phyloP scores from a whole-genome alignment of 495 filamentous ascomycete species.

The Penicillium mononematosum region DNA sequence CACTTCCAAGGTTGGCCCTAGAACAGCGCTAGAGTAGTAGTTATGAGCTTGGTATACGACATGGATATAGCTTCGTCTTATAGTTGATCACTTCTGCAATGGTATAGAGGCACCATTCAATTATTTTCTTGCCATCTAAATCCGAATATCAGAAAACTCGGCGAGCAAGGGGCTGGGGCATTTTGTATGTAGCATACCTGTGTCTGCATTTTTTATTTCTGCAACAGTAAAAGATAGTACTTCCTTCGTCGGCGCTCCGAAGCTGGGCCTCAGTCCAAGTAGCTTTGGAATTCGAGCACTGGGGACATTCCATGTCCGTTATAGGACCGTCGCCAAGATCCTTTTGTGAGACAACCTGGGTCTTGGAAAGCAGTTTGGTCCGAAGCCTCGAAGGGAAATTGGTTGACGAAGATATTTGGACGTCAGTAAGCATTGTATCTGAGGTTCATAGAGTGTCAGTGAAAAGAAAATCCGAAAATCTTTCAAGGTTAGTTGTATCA shows the following conservation, averaged over 20 bases:
- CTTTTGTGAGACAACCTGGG: conserved; percentile 5
- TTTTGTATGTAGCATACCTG: conserved; percentile 43
- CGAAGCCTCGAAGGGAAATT: background rate
- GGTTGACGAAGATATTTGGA: background rate
- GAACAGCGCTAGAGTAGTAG: background rate
- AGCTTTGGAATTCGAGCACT: conserved; percentile 69
- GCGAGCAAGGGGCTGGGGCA: background rate
- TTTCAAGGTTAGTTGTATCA: too few relatives aligned
- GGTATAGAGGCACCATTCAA: background rate
- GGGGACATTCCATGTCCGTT: conserved; percentile 61
- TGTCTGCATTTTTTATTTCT: conserved; percentile 65
- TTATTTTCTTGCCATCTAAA: background rate
- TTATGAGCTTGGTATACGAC: too few relatives aligned
- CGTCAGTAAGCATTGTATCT: background rate
- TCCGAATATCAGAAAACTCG: background rate
- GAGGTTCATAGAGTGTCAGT: too few relatives aligned
- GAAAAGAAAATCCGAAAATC: too few relatives aligned
- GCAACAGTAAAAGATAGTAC: conserved; percentile 76
- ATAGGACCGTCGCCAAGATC: conserved; percentile 17
- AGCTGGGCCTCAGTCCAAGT: conserved; percentile 72
- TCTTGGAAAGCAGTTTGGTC: background rate
- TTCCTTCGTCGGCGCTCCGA: conserved; percentile 82
- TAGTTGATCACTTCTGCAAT: background rate
- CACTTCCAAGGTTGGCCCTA: too few relatives aligned
- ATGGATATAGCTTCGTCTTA: background rate